A percentile compares a stretch with the other conserved stretches of the same genome.
Conservation (phyloP, 2,329 filamentous ascomycete species). For the Dendrostoma leiphaemia region DNA sequence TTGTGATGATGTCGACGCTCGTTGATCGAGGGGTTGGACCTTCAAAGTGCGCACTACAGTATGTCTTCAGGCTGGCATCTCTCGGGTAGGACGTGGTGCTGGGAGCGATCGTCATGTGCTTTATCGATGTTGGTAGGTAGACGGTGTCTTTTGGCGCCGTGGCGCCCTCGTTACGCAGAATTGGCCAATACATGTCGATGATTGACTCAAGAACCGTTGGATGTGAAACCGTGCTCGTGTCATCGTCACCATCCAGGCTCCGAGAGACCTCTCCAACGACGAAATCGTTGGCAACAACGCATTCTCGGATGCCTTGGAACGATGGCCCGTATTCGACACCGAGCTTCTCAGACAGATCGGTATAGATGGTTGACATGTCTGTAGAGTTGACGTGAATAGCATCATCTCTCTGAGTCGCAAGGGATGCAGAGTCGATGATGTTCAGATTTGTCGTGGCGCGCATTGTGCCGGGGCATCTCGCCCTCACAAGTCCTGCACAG, state of each 20-base stretch:
- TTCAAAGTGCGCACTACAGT: conserved; percentile 32
- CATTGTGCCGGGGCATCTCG: conserved; percentile 40
- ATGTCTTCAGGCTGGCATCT: conserved; percentile 33
- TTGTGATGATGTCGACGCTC: conserved; percentile 36
- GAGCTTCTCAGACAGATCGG: conserved; percentile 37
- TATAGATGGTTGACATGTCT: conserved; percentile 40
- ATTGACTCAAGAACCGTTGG: conserved; percentile 39
- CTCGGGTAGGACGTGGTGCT: conserved; percentile 26
- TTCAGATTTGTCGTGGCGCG: conserved; percentile 33
- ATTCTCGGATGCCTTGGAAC: conserved; percentile 50
- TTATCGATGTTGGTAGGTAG: conserved; percentile 42
- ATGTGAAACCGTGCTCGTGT: conserved; percentile 40
- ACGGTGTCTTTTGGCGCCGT: conserved; percentile 31
- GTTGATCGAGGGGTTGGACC: conserved; percentile 31
- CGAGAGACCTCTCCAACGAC: conserved; percentile 31
- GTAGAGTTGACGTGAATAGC: not conserved
- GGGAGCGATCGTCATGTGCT: conserved; percentile 35
- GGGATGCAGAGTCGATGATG: conserved; percentile 24
- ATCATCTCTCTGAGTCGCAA: not conserved
- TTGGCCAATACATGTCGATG: conserved; percentile 41
- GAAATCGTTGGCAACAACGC: conserved; percentile 34
- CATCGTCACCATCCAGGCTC: conserved; percentile 31
- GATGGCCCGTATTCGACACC: conserved; percentile 50
- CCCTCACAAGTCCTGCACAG: conserved; percentile 51
- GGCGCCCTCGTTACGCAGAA: conserved; percentile 28